Evolutionary conservation across 805 yeast species (phyloP).

Genomic region (Metschnikowia santaceciliae): DNA sequence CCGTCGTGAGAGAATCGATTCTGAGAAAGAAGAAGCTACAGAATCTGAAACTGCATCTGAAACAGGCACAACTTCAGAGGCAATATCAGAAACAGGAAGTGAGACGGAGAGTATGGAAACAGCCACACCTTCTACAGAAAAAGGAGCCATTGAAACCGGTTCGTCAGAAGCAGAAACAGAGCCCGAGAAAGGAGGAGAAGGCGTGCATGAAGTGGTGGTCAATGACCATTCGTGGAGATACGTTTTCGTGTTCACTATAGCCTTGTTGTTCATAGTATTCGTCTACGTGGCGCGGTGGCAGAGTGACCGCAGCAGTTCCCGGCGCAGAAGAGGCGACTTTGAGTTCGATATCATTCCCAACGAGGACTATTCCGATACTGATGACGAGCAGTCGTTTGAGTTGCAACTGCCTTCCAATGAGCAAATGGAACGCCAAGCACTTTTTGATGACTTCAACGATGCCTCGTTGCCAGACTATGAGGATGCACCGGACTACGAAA

Average conservation of each 20-base stretch:
- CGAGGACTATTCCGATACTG: slow-evolving; percentile 48
- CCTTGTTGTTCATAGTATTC: slow-evolving; percentile 50
- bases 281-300: slow-evolving; percentile 45
- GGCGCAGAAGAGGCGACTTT: slow-evolving; percentile 61
- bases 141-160: too few species aligned
- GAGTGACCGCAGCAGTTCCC: slow-evolving; percentile 36
- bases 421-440: slow-evolving; percentile 37
- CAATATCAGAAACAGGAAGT: background rate
- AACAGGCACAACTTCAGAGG: background rate
- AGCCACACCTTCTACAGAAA: too few species aligned
- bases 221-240: slow-evolving; percentile 55
- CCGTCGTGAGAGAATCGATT: too few species aligned
- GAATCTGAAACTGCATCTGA: background rate
- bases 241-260: slow-evolving; percentile 52
- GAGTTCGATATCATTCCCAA: slow-evolving; percentile 78
- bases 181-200: slow-evolving; percentile 11
- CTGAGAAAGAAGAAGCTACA: slow-evolving; percentile 25
- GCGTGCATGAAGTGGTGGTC: slow-evolving; percentile 32
- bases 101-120: background rate
- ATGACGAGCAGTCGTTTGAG: slow-evolving; percentile 34
- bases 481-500: slow-evolving; percentile 29
- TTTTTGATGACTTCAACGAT: slow-evolving; percentile 40
- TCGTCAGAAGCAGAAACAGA: background rate
- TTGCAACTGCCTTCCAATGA: slow-evolving; percentile 22
- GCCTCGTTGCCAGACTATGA: slow-evolving; percentile 34